Conservation (phyloP, 305 asterid genomes). For the Fraxinus greggii region DNA sequence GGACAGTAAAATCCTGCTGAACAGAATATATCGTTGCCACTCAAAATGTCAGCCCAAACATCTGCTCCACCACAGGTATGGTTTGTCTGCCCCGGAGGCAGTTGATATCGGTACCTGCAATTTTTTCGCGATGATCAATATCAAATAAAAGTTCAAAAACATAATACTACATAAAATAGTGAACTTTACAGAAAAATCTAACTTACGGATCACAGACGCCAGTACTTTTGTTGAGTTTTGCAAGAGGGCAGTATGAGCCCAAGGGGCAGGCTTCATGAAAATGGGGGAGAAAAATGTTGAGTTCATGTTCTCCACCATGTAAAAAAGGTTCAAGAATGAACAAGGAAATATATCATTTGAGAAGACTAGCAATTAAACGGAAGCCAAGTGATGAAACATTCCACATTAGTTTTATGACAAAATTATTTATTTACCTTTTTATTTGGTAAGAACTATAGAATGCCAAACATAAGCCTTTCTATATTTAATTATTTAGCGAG, state of each 20-base stretch:
- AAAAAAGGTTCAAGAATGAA: background rate
- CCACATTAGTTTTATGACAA: background rate
- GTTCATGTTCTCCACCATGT: background rate
- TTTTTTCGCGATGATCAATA: slow-evolving; percentile 16
- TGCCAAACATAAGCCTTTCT: background rate
- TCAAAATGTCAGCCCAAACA: slow-evolving; percentile 59
- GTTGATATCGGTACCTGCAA: slow-evolving; percentile 67
- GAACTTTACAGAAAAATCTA: slow-evolving; percentile 6
- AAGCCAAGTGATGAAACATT: background rate
- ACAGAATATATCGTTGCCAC: slow-evolving; percentile 59
- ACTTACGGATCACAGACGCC: slow-evolving; percentile 82
- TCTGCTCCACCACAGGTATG: slow-evolving; percentile 81
- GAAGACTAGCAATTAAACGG: background rate
- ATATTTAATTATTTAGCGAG: background rate
- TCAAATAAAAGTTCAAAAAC: slow-evolving; percentile 14
- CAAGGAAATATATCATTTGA: background rate
- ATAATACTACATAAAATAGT: background rate
- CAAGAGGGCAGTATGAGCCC: slow-evolving; percentile 72
- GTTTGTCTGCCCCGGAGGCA: slow-evolving; percentile 67
- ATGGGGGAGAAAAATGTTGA: slow-evolving; percentile 15
- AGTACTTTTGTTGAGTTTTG: slow-evolving; percentile 52
- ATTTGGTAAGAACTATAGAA: background rate
- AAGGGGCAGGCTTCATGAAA: slow-evolving; percentile 66
- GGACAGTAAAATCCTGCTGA: slow-evolving; percentile 77
- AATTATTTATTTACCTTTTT: background rate